Evolutionary conservation across 164 flowering plant species (phyloP), one percentile per base, ranked within the genome.

Genomic region (Stephania cephalantha): DNA sequence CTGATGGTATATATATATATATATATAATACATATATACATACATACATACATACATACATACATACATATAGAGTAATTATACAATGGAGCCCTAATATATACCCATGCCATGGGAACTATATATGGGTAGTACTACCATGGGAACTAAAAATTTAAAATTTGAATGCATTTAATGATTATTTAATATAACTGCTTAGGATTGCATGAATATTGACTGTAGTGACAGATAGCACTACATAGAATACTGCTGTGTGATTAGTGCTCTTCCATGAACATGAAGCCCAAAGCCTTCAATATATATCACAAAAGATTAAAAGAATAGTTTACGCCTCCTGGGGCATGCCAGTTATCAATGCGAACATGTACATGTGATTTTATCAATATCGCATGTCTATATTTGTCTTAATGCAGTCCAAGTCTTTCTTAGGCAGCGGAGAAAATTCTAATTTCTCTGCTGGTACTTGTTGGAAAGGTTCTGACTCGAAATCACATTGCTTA

Each of bases 381-480:
- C 13, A 12, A 55, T 18, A 11, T 5, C 11, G 18, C 17, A 55
- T 55, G 18, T 55, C 63, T 55, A 55, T 48, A 12, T 48, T 48
- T 12, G 9, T 12, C 6, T 55, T 4, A 1, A 55, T 55, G 63
- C 17, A 15, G 17, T 55, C 63, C 22, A 17, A 64, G 53, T 42
- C 18, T 70, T 71, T 17, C 64, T 66, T 71, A 72, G 74, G 82
- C 76, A 77, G 84, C 82, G 79, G 84, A 85, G 79, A 86, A 82
- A 71, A 52, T 79, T 78, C 87, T 87, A 79, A 90, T 82, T 83
- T 84, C 85, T 85, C 73, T 76, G 80, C 84, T 84, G 79, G 80
- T 83, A 76, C 79, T 82, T 88, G 78, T 82, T 78, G 79, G 45
- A 75, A 86, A 85, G 89, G 86, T 81, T 78, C 75, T 50, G 78